phyloP scores from a whole-genome alignment of 2,329 filamentous ascomycete genomes.

The Fusarium drepaniforme region DNA sequence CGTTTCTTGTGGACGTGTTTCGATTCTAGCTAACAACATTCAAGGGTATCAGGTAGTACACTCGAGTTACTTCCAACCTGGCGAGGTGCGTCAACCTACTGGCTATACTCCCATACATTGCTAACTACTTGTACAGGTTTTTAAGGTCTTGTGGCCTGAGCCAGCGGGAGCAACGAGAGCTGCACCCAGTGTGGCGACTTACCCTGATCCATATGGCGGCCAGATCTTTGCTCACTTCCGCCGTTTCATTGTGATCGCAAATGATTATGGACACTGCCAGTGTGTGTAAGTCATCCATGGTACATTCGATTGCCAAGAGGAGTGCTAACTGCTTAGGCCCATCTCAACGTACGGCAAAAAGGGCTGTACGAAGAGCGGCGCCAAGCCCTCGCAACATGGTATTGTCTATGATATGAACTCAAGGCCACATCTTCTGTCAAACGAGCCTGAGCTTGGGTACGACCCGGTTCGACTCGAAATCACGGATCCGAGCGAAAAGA shows the following conservation, averaged over 20 bases:
- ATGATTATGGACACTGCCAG: constrained; percentile 64
- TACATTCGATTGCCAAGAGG: not conserved
- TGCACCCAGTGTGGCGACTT: constrained; percentile 49
- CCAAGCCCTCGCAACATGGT: constrained; percentile 65
- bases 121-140: constrained; percentile 54
- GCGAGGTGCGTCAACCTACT: constrained; percentile 48
- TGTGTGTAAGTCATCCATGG: constrained; percentile 62
- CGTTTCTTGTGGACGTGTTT: too few relatives aligned
- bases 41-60: constrained; percentile 56
- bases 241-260: constrained; percentile 66
- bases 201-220: constrained; percentile 50
- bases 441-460: constrained; percentile 64
- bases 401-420: constrained; percentile 58
- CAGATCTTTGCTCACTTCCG: constrained; percentile 63
- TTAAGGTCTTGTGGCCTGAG: constrained; percentile 68
- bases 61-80: constrained; percentile 55
- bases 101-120: not conserved
- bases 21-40: constrained; percentile 17
- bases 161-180: constrained; percentile 56
- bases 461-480: constrained; percentile 59
- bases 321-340: constrained; percentile 54
- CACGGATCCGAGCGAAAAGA: constrained; percentile 56
- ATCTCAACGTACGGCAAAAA: constrained; percentile 67
- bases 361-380: constrained; percentile 65
- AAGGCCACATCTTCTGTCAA: constrained; percentile 49